Percentiles rank a stretch among this genome's conserved stretches.
These are phyloP conservation scores for Salvia hispanica DNA, from an alignment of 257 asterid genomes.

Conservation along the genomic window DNA sequence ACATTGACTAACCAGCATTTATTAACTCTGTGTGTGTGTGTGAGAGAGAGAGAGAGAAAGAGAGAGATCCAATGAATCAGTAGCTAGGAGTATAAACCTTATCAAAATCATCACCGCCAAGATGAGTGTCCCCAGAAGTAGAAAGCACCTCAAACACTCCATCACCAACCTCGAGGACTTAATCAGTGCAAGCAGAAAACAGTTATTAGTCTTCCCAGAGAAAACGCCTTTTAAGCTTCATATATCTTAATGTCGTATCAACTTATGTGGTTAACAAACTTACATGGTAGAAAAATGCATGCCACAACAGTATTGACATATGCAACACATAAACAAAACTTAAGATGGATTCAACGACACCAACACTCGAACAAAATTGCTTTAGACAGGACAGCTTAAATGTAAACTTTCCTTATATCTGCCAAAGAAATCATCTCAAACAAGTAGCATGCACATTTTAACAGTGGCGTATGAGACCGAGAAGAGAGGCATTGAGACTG, in stretches of 20 bases:
- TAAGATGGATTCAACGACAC: too few relatives aligned
- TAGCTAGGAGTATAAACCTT: slow-evolving; percentile 46
- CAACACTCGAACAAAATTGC: neutral
- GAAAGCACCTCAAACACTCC: slow-evolving; percentile 97
- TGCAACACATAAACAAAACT: neutral
- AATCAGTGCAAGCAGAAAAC: slow-evolving; percentile 22
- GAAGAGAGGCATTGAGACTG: neutral
- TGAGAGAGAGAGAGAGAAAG: neutral
- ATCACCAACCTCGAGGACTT: slow-evolving; percentile 96
- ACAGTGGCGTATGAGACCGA: neutral
- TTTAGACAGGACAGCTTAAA: neutral
- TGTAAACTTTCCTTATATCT: neutral
- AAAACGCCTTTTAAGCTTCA: neutral
- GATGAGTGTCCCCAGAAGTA: slow-evolving; percentile 96
- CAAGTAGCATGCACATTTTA: neutral
- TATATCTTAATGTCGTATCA: neutral
- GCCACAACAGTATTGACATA: too few relatives aligned
- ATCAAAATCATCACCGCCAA: slow-evolving; percentile 98
- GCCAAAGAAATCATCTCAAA: neutral
- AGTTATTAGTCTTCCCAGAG: neutral
- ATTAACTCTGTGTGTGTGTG: neutral
- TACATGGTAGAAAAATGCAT: slow-evolving; percentile 1
- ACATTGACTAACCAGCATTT: neutral
- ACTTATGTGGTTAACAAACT: neutral
- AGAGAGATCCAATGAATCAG: slow-evolving; percentile 14